Evolutionary conservation across 2,329 filamentous ascomycete genomes (phyloP), one percentile per base, ranked within the genome.

Genomic region (Penicillium fuscoglaucum): DNA sequence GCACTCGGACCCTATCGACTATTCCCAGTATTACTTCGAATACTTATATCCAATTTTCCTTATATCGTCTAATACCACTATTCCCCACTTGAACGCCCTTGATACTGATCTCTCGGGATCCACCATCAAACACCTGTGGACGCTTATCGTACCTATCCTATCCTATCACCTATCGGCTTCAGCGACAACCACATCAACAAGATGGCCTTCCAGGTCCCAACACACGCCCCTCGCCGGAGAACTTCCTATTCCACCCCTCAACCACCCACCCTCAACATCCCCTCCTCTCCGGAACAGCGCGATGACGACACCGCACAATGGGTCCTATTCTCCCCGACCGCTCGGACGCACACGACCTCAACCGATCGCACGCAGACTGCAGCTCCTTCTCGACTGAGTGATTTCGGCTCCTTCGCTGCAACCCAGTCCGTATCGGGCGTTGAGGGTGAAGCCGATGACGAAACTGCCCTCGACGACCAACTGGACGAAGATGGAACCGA

Each of bases 251-350:
- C 72, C 6, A 58, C 65, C 19, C 59, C 71, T 2, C 70, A 66
- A 52, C 66, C 62, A 9, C 62, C 65, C n/a, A 66, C 69, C 2
- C 64, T 74, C 26, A 67, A 74, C 39, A 61, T 68, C 39, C 63
- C 70, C 40, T 56, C 69, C 17, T 56, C 66, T 9, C 56, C 65
- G 9, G 68, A 80, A 63, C 75, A 79, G 21, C 71, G 77, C 44
- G 78, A 86, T 59, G 86, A 90, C 61, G 89, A 93, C 64, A 89
- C 90, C 13, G 89, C 95, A 75, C 93, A 96, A 84, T 99, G 95
- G 95, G 89, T 98, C 55, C 86, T 99, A 64, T 99, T 99, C 80
- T 90, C 92, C 8, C 91, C 91, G 1, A 87, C 87, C 6, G 87
- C 89, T 61, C 83, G 87, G 52, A 90, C 87, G 45, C 87, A 84